Base-by-base conservation (phyloP, 352 stramenopile genomes). In the Globisporangium megalacanthum region DNA sequence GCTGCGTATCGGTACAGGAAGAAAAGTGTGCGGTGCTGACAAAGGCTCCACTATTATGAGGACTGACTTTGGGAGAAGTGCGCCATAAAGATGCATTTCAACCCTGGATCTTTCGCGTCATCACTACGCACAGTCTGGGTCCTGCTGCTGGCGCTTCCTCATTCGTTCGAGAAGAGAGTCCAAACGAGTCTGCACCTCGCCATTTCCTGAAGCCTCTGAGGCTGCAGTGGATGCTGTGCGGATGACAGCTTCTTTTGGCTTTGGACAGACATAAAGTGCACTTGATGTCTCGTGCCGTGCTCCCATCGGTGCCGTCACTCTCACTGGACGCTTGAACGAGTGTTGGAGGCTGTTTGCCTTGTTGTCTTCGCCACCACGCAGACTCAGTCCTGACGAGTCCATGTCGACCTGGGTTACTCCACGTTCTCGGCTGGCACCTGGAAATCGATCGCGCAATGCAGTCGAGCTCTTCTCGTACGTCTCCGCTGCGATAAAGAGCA, bases 401-500 rank as follows among this genome's bases (percentile, higher is more conserved):
- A 9, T 6, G 6, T 48, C 42, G n/a, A 29, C 42, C 25, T 4
- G 25, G 4, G 25, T 4, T 29, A 29, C 4, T 29, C 25, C 25
- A 6, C 42, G 4, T 48, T 48, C 17, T 29, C n/a, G 10, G 0
- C 42, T 6, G 8, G n/a, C 42, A 14, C n/a, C 15, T 29, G 17
- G n/a, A 7, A 36, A n/a, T 19, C 22, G 10, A 14, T 47, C 37
- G 15, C 20, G 47, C 20, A 19, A 25, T 25, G 54, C 37, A 56
- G 36, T 53, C 19, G 33, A 67, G 53, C 50, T 63, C 42, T 77
- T 74, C 52, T 82, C 58, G 35, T 72, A 68, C 31, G 75, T 83
- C 49, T 86, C 75, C 4, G 71, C 61, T 17, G 65, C 66, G 35
- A 84, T 65, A 3, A 76, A 70, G 20, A 86, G 61, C 49, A 84